Conservation (phyloP, 2,329 filamentous ascomycete species). For the Ustilaginoidea virens region DNA sequence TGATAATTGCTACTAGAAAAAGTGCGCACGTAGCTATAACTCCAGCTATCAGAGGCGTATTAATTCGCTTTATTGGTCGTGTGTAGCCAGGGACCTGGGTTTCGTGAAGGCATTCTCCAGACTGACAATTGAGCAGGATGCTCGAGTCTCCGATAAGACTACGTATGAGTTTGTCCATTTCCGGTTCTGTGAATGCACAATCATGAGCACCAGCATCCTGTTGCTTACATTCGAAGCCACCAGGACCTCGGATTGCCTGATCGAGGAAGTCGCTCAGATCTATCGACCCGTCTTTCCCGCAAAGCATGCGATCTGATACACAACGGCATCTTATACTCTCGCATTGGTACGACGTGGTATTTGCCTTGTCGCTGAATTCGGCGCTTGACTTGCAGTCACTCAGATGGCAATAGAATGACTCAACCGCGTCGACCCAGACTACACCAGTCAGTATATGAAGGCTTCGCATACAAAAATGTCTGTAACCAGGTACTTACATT, state of each 20-base stretch:
- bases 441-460: constrained; percentile 2
- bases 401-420: constrained; percentile 93
- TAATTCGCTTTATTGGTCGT: constrained; percentile 82
- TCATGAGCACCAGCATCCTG: constrained; percentile 45
- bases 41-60: constrained; percentile 87
- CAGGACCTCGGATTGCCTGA: constrained; percentile 73
- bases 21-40: constrained; percentile 78
- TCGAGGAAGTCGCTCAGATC: constrained; percentile 83
- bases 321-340: constrained; percentile 75
- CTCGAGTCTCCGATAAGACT: constrained; percentile 82
- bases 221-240: constrained; percentile 61
- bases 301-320: constrained; percentile 83
- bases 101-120: constrained; percentile 85
- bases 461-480: neutral
- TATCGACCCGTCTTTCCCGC: constrained; percentile 78
- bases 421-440: constrained; percentile 89
- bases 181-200: constrained; percentile 79
- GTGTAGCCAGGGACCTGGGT: constrained; percentile 88
- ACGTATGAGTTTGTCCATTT: constrained; percentile 82
- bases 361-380: constrained; percentile 52
- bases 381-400: constrained; percentile 63
- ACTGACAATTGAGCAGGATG: constrained; percentile 66
- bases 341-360: constrained; percentile 75
- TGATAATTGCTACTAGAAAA: constrained; percentile 75
- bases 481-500: constrained; percentile 48